These are phyloP conservation scores for Zarea fungicola DNA, from an alignment of 2,329 filamentous ascomycete species.

Conservation along the genomic window DNA sequence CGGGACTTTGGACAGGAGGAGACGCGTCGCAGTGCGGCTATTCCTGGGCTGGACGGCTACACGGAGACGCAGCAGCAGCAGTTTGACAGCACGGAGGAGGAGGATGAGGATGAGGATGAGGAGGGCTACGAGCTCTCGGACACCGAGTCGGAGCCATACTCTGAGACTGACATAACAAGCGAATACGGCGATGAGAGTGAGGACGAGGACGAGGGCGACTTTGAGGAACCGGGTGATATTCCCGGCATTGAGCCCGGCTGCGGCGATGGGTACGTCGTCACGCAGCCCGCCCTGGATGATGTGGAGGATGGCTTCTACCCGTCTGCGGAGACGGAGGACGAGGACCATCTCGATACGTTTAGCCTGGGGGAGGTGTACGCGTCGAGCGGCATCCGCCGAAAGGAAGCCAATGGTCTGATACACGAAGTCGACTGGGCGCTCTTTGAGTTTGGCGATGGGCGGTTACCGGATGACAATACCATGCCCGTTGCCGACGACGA, in stretches of 20 bases:
- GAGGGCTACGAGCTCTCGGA: constrained; percentile 59
- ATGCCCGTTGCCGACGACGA: constrained; percentile 42
- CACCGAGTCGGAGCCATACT: constrained; percentile 50
- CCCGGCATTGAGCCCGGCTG: constrained; percentile 70
- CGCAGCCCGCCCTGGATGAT: constrained; percentile 87
- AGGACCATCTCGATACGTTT: constrained; percentile 79
- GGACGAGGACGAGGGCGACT: constrained; percentile 49
- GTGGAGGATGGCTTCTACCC: constrained; percentile 80
- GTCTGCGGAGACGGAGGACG: constrained; percentile 61
- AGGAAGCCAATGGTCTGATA: constrained; percentile 63
- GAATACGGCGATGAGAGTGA: constrained; percentile 46
- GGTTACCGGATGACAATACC: constrained; percentile 66
- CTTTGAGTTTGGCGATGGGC: constrained; percentile 69
- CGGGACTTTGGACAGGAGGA: constrained; percentile 31
- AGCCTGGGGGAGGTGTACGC: constrained; percentile 80
- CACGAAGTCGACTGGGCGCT: constrained; percentile 97
- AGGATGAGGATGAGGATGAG: constrained; percentile 50
- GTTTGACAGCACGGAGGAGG: constrained; percentile 38
- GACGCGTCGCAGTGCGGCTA: constrained; percentile 34
- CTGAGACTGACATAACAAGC: constrained; percentile 48
- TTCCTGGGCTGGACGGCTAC: constrained; percentile 37
- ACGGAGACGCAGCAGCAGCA: constrained; percentile 36
- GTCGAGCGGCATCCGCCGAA: constrained; percentile 80
- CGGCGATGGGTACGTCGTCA: constrained; percentile 74
- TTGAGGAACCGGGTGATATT: constrained; percentile 66